Percentiles rank a stretch among this genome's conserved stretches.
phyloP scores from a whole-genome alignment of 371 early-diverging fungal species.

The Syncephalastrum sp. region DNA sequence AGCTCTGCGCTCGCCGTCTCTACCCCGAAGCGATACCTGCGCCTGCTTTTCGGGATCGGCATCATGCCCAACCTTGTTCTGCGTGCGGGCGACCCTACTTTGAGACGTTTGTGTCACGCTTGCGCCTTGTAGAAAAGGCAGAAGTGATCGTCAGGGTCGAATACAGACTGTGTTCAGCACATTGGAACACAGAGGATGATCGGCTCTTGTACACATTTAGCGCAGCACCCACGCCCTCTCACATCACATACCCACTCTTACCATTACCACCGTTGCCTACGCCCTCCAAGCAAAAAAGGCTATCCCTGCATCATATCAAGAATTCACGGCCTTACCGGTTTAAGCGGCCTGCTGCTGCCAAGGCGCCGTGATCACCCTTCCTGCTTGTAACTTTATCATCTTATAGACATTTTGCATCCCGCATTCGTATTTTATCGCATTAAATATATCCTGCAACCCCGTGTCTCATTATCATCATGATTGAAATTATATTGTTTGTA shows the following conservation, averaged over 20 bases:
- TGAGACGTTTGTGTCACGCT: constrained; percentile 58
- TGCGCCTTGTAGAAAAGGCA: constrained; percentile 61
- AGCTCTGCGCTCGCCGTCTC: constrained; percentile 69
- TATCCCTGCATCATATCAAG: constrained; percentile 4
- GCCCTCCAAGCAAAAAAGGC: background rate
- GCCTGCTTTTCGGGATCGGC: constrained; percentile 58
- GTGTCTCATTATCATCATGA: constrained; percentile 3
- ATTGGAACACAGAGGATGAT: constrained; percentile 73
- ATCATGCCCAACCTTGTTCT: constrained; percentile 68
- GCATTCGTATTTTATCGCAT: too few species aligned
- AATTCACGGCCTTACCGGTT: constrained; percentile 1
- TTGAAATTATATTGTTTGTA: constrained; percentile 26
- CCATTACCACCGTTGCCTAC: constrained; percentile 2
- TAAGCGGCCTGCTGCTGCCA: constrained; percentile 2
- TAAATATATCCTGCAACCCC: too few species aligned
- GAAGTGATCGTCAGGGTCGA: constrained; percentile 57
- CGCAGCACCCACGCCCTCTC: background rate
- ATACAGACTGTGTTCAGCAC: constrained; percentile 73
- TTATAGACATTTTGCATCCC: too few species aligned
- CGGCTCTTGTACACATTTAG: constrained; percentile 39
- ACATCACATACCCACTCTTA: background rate
- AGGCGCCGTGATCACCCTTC: background rate
- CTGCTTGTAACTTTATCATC: too few species aligned
- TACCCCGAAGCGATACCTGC: constrained; percentile 21
- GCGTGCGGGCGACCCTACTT: constrained; percentile 88